Evolutionary conservation across 2,329 filamentous ascomycete genomes (phyloP).

Genomic region (Diaporthe eres): DNA sequence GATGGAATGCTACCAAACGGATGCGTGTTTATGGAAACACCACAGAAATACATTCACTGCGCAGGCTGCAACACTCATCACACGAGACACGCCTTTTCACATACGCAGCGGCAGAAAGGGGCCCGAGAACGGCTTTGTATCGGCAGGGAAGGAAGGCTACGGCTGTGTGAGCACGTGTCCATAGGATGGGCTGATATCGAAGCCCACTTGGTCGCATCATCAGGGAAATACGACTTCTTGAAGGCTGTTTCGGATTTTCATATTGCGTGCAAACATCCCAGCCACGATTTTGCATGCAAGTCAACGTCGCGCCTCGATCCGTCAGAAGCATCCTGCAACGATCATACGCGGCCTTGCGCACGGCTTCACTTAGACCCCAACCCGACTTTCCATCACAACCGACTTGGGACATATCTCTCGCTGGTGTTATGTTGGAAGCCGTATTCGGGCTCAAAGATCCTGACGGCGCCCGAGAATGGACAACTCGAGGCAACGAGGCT

Average conservation of each 20-base stretch:
- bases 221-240: not conserved
- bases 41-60: not conserved
- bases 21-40: not conserved
- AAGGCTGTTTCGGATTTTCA: not conserved
- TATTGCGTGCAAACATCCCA: not conserved
- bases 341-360: constrained; percentile 6
- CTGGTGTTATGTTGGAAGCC: constrained; percentile 12
- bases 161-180: not conserved
- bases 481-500: not conserved
- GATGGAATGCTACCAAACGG: not conserved
- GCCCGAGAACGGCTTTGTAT: not conserved
- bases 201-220: not conserved
- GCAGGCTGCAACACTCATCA: not conserved
- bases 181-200: not conserved
- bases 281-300: not conserved
- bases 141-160: not conserved
- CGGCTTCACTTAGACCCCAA: not conserved
- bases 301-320: not conserved
- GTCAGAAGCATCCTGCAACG: constrained; percentile 3
- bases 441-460: not conserved
- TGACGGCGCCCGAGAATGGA: not conserved
- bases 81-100: not conserved
- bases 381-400: not conserved
- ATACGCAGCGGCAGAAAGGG: not conserved
- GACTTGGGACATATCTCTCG: not conserved